Conservation (phyloP, 345 rosid genomes). For the Trapa bicornis region DNA sequence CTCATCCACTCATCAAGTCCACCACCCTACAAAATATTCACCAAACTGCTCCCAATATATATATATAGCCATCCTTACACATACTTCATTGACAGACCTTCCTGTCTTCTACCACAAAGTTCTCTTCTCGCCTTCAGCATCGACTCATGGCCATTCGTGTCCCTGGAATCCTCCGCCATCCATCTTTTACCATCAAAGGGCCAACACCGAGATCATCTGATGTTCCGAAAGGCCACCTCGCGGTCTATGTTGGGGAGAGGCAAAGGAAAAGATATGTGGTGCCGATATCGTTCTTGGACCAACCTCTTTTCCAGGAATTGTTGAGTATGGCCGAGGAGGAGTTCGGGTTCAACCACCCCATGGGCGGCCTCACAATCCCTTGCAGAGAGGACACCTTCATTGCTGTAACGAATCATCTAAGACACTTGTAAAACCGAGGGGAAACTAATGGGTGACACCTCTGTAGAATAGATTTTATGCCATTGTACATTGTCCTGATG, state of each 20-base stretch:
- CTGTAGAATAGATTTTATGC: neutral
- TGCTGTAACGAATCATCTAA: constrained; percentile 6
- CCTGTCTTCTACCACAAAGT: neutral
- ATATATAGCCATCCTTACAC: neutral
- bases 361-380: constrained; percentile 29
- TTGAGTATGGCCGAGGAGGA: constrained; percentile 26
- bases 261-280: constrained; percentile 27
- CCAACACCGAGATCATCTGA: neutral
- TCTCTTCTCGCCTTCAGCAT: neutral
- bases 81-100: neutral
- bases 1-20: constrained; percentile 1
- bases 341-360: constrained; percentile 28
- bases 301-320: constrained; percentile 21
- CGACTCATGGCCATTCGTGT: constrained; percentile 3
- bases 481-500: neutral
- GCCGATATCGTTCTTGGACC: constrained; percentile 22
- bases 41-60: neutral
- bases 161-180: constrained; percentile 2
- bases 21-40: neutral
- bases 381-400: constrained; percentile 24
- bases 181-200: neutral
- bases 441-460: neutral
- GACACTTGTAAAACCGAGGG: neutral
- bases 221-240: constrained; percentile 23
- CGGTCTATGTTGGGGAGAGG: constrained; percentile 31